Conservation (phyloP, 306 rosid species). For the Ormosia emarginata region DNA sequence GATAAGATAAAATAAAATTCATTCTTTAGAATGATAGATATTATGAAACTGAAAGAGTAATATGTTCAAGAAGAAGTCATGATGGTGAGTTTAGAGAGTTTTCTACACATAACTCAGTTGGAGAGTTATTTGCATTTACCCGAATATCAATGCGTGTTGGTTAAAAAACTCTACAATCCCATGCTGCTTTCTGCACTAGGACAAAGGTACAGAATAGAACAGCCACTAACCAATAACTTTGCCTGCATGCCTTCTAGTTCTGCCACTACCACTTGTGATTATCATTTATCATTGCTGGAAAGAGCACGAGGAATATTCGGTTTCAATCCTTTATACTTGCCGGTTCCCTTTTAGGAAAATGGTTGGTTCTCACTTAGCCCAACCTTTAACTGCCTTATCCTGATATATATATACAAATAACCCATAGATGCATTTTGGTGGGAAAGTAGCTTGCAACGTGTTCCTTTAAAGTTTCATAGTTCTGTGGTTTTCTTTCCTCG, state of each 20-base stretch:
- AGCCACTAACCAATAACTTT: conserved; percentile 11
- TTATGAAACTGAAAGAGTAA: too few species aligned
- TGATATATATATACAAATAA: not conserved
- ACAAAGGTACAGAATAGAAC: conserved; percentile 19
- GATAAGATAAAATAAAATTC: too few species aligned
- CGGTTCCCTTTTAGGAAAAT: conserved; percentile 18
- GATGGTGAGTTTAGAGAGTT: too few species aligned
- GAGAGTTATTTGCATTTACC: too few species aligned
- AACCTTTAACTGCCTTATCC: conserved; percentile 25
- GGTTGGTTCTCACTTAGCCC: conserved; percentile 5
- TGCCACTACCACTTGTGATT: conserved; percentile 13
- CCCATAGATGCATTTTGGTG: not conserved
- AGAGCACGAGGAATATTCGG: conserved; percentile 27
- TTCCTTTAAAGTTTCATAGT: not conserved
- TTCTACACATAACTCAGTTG: too few species aligned
- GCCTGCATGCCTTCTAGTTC: conserved; percentile 4
- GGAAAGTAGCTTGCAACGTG: conserved; percentile 12
- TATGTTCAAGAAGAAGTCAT: too few species aligned
- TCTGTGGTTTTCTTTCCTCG: conserved; percentile 27
- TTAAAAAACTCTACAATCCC: not conserved
- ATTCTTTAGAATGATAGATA: too few species aligned
- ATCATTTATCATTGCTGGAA: conserved; percentile 10
- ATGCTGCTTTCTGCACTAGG: conserved; percentile 16
- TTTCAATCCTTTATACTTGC: not conserved
- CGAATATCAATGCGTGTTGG: not conserved